Evolutionary conservation across 768 basidiomycete species (phyloP).

Genomic region (Boletellus emodensis): DNA sequence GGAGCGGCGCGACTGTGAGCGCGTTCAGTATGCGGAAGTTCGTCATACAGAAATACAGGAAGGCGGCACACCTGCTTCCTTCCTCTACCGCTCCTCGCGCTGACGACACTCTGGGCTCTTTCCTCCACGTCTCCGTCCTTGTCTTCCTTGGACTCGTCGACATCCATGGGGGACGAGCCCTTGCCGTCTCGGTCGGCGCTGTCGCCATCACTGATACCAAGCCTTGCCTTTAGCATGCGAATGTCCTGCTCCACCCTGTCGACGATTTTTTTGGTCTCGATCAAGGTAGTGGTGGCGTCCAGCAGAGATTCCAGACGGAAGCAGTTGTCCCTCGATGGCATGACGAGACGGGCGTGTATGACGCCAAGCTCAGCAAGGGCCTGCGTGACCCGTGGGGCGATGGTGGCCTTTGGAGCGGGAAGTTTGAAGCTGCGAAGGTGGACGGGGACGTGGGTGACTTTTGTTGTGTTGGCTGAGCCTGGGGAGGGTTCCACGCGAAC

Average conservation of each 20-base stretch:
- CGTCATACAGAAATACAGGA: background rate
- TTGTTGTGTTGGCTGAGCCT: conserved; percentile 44
- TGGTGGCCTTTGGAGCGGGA: conserved; percentile 69
- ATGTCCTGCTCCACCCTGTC: conserved; percentile 89
- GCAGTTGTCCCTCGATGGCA: conserved; percentile 88
- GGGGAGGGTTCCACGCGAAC: conserved; percentile 57
- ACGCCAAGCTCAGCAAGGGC: conserved; percentile 76
- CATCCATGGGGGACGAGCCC: conserved; percentile 45
- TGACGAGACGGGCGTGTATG: conserved; percentile 71
- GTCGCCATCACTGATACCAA: conserved; percentile 50
- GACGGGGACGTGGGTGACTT: conserved; percentile 74
- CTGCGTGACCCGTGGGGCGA: conserved; percentile 72
- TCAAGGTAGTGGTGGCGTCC: conserved; percentile 63
- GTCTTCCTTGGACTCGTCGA: conserved; percentile 41
- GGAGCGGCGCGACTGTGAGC: conserved; percentile 53
- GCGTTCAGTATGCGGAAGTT: background rate
- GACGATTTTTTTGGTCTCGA: conserved; percentile 86
- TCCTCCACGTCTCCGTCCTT: conserved; percentile 41
- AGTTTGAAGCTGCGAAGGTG: conserved; percentile 86
- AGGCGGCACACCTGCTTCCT: conserved; percentile 49
- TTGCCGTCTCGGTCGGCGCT: conserved; percentile 36
- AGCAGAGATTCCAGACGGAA: conserved; percentile 69
- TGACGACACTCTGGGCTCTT: conserved; percentile 63
- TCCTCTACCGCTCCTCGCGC: conserved; percentile 50
- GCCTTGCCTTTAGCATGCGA: conserved; percentile 58